These are phyloP conservation scores for Luzula sylvatica DNA, from an alignment of 176 grass and related monocot genomes.

Conservation along the genomic window DNA sequence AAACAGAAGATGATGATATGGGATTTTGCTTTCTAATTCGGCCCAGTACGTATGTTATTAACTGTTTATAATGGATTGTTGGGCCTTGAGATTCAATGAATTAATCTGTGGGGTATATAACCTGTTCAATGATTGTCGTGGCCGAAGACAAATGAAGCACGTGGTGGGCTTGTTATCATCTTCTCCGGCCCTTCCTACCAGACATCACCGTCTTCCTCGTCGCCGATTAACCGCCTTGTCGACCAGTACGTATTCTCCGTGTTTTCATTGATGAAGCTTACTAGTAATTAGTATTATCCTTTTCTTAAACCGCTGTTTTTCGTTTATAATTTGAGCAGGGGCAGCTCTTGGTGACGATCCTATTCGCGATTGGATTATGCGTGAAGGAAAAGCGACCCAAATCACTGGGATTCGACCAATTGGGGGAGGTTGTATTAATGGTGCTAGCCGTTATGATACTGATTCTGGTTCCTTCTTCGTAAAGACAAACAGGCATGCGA, in stretches of 20 bases:
- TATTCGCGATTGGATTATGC: conserved; percentile 78
- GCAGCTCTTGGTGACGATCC: conserved; percentile 54
- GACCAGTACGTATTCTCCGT: neutral
- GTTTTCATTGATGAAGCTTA: too few species aligned
- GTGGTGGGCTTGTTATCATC: neutral
- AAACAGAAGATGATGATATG: too few species aligned
- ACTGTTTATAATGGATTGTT: too few species aligned
- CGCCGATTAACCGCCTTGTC: neutral
- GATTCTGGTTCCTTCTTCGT: conserved; percentile 76
- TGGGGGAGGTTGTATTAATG: conserved; percentile 72
- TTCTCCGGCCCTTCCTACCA: neutral
- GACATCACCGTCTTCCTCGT: neutral
- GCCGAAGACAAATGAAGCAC: neutral
- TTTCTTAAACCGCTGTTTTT: too few species aligned
- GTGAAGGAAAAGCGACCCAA: conserved; percentile 70
- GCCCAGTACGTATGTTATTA: too few species aligned
- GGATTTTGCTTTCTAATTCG: too few species aligned
- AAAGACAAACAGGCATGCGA: conserved; percentile 65
- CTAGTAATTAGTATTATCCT: too few species aligned
- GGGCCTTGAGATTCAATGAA: neutral
- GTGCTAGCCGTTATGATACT: conserved; percentile 57
- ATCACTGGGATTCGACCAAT: conserved; percentile 69
- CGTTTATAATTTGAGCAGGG: too few species aligned
- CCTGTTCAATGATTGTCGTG: neutral
- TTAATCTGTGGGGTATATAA: neutral